Conservation (phyloP, 2,329 filamentous ascomycete genomes). For the Cercospora brassicicola region DNA sequence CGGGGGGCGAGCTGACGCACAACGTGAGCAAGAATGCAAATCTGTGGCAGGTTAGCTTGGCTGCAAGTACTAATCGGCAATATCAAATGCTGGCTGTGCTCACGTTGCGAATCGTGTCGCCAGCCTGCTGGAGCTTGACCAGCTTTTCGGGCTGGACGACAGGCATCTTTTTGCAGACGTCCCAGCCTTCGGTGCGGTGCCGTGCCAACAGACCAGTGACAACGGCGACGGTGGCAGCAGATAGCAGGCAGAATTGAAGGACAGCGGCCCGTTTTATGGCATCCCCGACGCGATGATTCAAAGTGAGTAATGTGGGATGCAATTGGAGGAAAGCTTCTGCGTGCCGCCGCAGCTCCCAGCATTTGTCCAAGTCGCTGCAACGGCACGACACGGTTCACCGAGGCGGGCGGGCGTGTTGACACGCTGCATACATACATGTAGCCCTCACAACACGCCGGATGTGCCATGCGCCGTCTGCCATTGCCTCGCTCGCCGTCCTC, state of each 20-base stretch:
- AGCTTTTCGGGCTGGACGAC: constrained; percentile 89
- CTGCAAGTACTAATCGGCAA: constrained; percentile 8
- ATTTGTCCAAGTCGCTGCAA: not conserved
- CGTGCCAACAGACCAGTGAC: constrained; percentile 3
- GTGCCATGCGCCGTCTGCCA: not conserved
- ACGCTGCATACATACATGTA: not conserved
- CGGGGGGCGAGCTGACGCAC: constrained; percentile 48
- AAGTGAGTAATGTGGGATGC: not conserved
- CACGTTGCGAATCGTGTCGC: constrained; percentile 91
- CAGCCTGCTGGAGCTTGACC: constrained; percentile 81
- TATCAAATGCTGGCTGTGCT: constrained; percentile 36
- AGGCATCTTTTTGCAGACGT: constrained; percentile 63
- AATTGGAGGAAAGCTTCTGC: constrained; percentile 1
- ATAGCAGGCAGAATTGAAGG: not conserved
- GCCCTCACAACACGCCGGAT: not conserved
- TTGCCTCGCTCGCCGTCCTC: not conserved
- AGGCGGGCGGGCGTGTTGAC: not conserved
- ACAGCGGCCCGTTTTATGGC: not conserved
- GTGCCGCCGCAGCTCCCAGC: not conserved
- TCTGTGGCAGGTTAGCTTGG: constrained; percentile 44
- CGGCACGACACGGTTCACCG: constrained; percentile 1
- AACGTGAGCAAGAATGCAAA: constrained; percentile 93
- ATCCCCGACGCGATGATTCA: constrained; percentile 3
- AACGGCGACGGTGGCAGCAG: constrained; percentile 1
- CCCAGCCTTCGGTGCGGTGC: not conserved